Percentiles rank a stretch among this genome's conserved stretches.
Evolutionary conservation across 2,329 filamentous ascomycete genomes (phyloP).

Genomic region (Botryotinia calthae): DNA sequence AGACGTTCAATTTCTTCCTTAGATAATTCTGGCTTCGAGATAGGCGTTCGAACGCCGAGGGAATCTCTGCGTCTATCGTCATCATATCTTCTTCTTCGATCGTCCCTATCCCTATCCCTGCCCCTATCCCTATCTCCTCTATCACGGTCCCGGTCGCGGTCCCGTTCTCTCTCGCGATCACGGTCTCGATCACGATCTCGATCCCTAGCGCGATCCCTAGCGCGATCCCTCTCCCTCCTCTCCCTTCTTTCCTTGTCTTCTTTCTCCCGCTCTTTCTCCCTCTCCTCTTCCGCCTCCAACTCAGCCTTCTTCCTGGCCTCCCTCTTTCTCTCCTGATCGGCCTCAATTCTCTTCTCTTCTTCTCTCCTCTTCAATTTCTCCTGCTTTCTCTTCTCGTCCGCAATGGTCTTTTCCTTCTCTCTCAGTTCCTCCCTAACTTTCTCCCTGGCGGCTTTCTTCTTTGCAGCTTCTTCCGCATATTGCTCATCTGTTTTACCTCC

Average conservation of each 20-base stretch:
- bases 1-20: slow-evolving; percentile 38
- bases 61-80: slow-evolving; percentile 27
- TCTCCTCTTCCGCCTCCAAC: slow-evolving; percentile 32
- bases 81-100: slow-evolving; percentile 33
- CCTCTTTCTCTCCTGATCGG: slow-evolving; percentile 45
- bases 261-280: slow-evolving; percentile 34
- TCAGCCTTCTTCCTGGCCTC: slow-evolving; percentile 36
- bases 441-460: slow-evolving; percentile 59
- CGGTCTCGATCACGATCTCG: slow-evolving; percentile 36
- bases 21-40: slow-evolving; percentile 33
- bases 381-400: slow-evolving; percentile 60
- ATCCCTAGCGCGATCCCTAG: slow-evolving; percentile 35
- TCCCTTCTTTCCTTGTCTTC: slow-evolving; percentile 39
- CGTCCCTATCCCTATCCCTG: slow-evolving; percentile 30
- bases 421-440: slow-evolving; percentile 59
- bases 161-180: slow-evolving; percentile 28
- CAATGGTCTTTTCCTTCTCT: slow-evolving; percentile 54
- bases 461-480: slow-evolving; percentile 65
- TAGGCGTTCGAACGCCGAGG: slow-evolving; percentile 21
- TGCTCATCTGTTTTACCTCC: slow-evolving; percentile 73
- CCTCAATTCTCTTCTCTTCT: slow-evolving; percentile 47
- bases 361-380: slow-evolving; percentile 52
- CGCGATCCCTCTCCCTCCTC: slow-evolving; percentile 27
- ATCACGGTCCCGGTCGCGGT: slow-evolving; percentile 35
- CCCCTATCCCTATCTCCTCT: slow-evolving; percentile 24